Percentiles rank a stretch among this genome's conserved stretches.
These are phyloP conservation scores for Penicillium sp. DNA, from an alignment of 2,329 filamentous ascomycete genomes.

Conservation along the genomic window DNA sequence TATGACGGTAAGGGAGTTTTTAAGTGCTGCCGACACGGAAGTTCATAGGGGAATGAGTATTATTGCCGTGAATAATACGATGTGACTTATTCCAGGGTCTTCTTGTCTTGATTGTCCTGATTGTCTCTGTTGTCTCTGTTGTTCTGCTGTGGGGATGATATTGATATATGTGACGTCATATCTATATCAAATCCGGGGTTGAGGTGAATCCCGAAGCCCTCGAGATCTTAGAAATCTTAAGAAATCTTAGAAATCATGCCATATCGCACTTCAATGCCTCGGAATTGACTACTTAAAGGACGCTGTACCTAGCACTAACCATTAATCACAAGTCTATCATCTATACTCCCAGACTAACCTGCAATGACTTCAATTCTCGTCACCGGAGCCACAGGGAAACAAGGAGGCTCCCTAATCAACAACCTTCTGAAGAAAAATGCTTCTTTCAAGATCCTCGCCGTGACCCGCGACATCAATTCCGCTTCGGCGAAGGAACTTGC, in stretches of 20 bases:
- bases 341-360: neutral
- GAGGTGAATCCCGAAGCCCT: neutral
- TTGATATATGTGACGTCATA: neutral
- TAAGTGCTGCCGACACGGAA: constrained; percentile 10
- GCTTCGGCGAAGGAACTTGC: constrained; percentile 38
- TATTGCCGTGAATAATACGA: constrained; percentile 11
- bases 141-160: neutral
- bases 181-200: neutral
- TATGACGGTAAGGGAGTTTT: constrained; percentile 14
- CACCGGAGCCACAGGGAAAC: constrained; percentile 37
- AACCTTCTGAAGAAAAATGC: constrained; percentile 23
- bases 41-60: constrained; percentile 17
- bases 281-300: neutral
- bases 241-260: neutral
- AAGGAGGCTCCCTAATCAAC: constrained; percentile 32
- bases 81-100: neutral
- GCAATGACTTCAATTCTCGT: constrained; percentile 25
- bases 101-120: no score
- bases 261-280: neutral
- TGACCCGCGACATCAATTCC: constrained; percentile 49
- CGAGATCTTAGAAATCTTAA: no score
- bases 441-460: constrained; percentile 47
- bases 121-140: neutral
- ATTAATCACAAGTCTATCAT: neutral
- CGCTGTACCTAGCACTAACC: neutral